Conservation (phyloP, 1,284 basidiomycete genomes). For the Ceratobasidium sp. region DNA sequence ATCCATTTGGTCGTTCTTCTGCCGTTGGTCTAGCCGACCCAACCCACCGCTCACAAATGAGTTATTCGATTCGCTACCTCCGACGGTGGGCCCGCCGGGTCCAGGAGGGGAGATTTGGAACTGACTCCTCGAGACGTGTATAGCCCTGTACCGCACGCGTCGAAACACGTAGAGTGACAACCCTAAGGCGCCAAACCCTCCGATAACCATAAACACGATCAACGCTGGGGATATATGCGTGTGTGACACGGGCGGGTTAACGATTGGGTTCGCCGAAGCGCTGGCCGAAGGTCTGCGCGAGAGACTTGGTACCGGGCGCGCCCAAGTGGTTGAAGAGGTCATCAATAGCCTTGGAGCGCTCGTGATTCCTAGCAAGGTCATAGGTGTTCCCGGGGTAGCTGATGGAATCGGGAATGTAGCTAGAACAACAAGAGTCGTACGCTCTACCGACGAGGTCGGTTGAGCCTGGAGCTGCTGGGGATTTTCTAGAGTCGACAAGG, state of each 20-base stretch:
- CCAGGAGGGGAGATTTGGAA: slow-evolving; percentile 16
- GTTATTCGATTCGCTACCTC: slow-evolving; percentile 25
- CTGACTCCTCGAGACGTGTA: slow-evolving; percentile 30
- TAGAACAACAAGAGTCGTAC: slow-evolving; percentile 17
- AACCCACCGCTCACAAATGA: slow-evolving; percentile 34
- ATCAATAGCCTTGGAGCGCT: not conserved
- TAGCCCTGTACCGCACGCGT: slow-evolving; percentile 20
- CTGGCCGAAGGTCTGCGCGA: slow-evolving; percentile 12
- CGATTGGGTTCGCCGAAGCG: not conserved
- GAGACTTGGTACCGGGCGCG: slow-evolving; percentile 6
- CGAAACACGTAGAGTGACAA: slow-evolving; percentile 26
- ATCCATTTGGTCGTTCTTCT: slow-evolving; percentile 12
- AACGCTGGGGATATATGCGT: slow-evolving; percentile 31
- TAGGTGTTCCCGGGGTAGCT: not conserved
- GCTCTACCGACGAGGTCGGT: slow-evolving; percentile 1
- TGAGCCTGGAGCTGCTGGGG: slow-evolving; percentile 13
- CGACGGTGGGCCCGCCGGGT: slow-evolving; percentile 2
- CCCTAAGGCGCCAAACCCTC: slow-evolving; percentile 1
- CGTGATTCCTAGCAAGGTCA: not conserved
- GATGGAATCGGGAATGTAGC: slow-evolving; percentile 7
- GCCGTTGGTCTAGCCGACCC: not conserved
- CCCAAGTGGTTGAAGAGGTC: slow-evolving; percentile 2
- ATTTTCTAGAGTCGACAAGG: not conserved
- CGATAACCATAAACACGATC: slow-evolving; percentile 24
- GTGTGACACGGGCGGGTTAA: slow-evolving; percentile 1